Conservation (phyloP, 2,329 filamentous ascomycete genomes). For the Aspergillus thermomutatus region DNA sequence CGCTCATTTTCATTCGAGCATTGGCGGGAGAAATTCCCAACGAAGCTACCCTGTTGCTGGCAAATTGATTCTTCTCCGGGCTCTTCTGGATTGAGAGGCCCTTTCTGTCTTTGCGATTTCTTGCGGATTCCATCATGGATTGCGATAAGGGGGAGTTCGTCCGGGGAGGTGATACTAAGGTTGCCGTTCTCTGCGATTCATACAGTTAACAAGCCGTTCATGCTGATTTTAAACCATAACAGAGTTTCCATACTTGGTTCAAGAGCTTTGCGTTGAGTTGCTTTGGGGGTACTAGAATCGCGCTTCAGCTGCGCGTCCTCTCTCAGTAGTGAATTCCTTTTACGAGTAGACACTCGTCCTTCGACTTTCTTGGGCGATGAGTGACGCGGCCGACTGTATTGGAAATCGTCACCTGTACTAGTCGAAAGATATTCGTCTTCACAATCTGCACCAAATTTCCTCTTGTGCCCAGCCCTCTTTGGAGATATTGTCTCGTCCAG, state of each 20-base stretch:
- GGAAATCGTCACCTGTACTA: conserved; percentile 27
- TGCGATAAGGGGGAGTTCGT: conserved; percentile 13
- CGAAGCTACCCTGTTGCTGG: neutral
- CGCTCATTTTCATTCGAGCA: neutral
- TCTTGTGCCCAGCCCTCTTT: conserved; percentile 51
- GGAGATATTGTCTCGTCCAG: conserved; percentile 12
- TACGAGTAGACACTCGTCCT: conserved; percentile 4
- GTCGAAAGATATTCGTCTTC: conserved; percentile 34
- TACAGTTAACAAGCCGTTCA: conserved; percentile 9
- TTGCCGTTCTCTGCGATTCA: conserved; percentile 47
- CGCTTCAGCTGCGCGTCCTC: conserved; percentile 14
- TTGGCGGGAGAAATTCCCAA: neutral
- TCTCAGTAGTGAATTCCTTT: conserved; percentile 13
- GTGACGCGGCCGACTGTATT: conserved; percentile 29
- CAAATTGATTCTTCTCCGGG: neutral
- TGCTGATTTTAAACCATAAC: neutral
- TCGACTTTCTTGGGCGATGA: conserved; percentile 14
- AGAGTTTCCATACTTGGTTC: conserved; percentile 37
- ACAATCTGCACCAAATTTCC: conserved; percentile 55
- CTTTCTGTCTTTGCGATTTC: neutral
- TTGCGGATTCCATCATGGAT: neutral
- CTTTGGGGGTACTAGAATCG: conserved; percentile 11
- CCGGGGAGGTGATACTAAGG: conserved; percentile 37
- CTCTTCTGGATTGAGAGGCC: neutral
- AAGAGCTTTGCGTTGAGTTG: conserved; percentile 33